Evolutionary conservation across 2,329 filamentous ascomycete genomes (phyloP), one percentile per base, ranked within the genome.

Genomic region (Ophiostoma quercus): DNA sequence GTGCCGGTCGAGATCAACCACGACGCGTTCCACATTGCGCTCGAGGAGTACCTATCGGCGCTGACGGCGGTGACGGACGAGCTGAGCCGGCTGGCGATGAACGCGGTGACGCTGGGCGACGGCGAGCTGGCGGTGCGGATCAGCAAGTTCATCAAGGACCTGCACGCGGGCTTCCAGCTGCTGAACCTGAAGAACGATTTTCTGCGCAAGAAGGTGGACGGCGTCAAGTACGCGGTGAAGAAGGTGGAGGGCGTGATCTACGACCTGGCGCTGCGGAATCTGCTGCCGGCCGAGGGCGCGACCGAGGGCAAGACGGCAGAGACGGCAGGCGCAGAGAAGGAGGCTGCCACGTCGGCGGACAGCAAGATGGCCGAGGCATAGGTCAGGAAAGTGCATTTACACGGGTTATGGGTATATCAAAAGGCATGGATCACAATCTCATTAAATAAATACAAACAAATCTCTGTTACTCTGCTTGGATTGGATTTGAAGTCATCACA

Each of bases 221-320:
- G 90, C 5, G 91, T 99, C 80, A 99, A 99, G 84, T 99, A 99
- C 78, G 90, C 91, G 76, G 92, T 99, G 76, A 99, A 98, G 84
- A 94, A 96, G 79, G 92, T 97, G 14, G 95, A 99, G 83, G 95
- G 98, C 77, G 93, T 99, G 14, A 94, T 98, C 67, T 99, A 99
- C 77, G 95, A 99, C 78, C 82, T 99, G 70, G 94, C 92, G 32
- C 81, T 99, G 77, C 87, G 95, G 71, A 94, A 95, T 67, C 79
- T 98, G 76, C 84, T 96, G 67, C 87, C 90, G 63, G 79, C 66
- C 1, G 80, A 66, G 29, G 66, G 6, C 43, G 74, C 73, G 9
- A 76, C 77, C 16, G 32, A 22, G 25, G 68, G 11, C 39, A 41
- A 41, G 39, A 14, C 39, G 1, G 12, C 39, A 3, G 39, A 41